Evolutionary conservation across 495 filamentous ascomycete genomes (phyloP), one percentile per base, ranked within the genome.

Genomic region (Aspergillus cristatus): DNA sequence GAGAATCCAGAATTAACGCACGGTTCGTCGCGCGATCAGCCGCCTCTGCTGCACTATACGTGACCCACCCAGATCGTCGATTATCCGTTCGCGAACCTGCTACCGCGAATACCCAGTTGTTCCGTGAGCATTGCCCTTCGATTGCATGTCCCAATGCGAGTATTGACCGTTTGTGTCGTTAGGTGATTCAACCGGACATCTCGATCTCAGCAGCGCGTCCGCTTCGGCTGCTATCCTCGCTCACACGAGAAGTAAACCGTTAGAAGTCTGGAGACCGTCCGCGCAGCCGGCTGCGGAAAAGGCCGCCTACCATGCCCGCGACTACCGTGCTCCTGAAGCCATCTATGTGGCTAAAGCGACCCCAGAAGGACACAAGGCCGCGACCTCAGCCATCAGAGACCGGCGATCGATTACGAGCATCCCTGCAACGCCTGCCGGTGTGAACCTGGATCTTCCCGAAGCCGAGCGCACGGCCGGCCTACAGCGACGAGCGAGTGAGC

Each of bases 161-260:
- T n/a, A n/a, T n/a, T n/a, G n/a, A n/a, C n/a, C n/a, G n/a, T n/a
- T n/a, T n/a, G 11, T 76, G 18, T 74, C 72, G 26, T 65, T 81
- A 58, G 78, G 82, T 41, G 72, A 71, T 44, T 70, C 77, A 14
- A 67, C 74, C 35, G 78, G 83, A 42, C 79, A 83, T 14, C 53
- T 70, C 28, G 84, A 84, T 17, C 68, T 88, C 47, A 69, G 76
- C 34, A 69, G 72, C 37, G 75, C 79, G 20, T 84, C 84, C 30
- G 86, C 84, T 14, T 24, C 20, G 4, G 75, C 76, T 35, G 76
- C 81, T 25, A 86, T 85, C 30, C 65, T 91, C 13, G 84, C 84
- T 17, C 82, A 85, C 68, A 68, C 76, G 17, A 79, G 79, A 47
- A 71, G 73, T 37, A 81, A 74, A 46, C 55, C 75, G 0, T 59